These are phyloP conservation scores for Monsonia emarginata DNA, from an alignment of 441 rosid species.

Conservation along the genomic window DNA sequence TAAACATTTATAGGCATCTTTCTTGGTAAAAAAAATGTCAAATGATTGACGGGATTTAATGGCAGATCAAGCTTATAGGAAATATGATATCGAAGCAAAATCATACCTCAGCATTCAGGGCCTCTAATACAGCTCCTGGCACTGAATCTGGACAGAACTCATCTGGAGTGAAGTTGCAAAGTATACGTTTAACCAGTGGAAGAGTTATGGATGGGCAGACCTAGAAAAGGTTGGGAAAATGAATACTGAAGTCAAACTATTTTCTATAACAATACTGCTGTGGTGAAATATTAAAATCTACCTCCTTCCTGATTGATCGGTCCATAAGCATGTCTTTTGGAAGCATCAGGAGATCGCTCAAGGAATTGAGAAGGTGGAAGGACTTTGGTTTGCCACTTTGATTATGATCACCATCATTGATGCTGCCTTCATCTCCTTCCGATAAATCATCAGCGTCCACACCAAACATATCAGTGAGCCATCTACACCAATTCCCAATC, in stretches of 20 bases:
- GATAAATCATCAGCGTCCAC: conserved; percentile 49
- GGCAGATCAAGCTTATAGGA: too few species aligned
- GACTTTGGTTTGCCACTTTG: conserved; percentile 48
- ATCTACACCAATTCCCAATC: conserved; percentile 97
- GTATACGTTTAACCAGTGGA: conserved; percentile 65
- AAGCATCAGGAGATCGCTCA: conserved; percentile 98
- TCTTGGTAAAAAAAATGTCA: too few species aligned
- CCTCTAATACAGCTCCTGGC: conserved; percentile 66
- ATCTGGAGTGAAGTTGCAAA: conserved; percentile 60
- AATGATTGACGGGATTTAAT: too few species aligned
- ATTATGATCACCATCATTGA: conserved; percentile 18
- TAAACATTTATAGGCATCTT: too few species aligned
- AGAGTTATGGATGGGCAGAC: conserved; percentile 81
- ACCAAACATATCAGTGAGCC: conserved; percentile 82
- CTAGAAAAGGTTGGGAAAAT: conserved; percentile 27
- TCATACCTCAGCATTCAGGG: conserved; percentile 67
- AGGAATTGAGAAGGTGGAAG: conserved; percentile 73
- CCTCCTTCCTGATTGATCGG: conserved; percentile 75
- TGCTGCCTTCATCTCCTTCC: conserved; percentile 28
- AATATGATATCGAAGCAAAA: not conserved
- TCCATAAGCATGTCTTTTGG: conserved; percentile 85
- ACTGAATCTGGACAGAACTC: conserved; percentile 91
- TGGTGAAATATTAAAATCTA: conserved; percentile 12
- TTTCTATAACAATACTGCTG: too few species aligned
- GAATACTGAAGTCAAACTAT: not conserved